Evolutionary conservation across 2,329 filamentous ascomycete genomes (phyloP).

Genomic region (Hypocreales sp.): DNA sequence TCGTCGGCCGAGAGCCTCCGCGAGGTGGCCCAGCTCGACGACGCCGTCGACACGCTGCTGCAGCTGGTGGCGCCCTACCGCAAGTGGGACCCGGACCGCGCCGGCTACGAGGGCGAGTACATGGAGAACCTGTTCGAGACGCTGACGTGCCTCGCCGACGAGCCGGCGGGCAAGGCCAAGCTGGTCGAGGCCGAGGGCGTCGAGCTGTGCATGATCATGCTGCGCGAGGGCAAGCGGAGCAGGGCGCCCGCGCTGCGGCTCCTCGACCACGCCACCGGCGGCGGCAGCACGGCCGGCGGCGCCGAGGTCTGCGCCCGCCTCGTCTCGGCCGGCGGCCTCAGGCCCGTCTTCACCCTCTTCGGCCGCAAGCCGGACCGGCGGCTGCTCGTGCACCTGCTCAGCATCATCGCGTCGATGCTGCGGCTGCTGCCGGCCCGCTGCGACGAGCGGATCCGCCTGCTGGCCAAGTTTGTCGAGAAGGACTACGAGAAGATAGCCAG

Average conservation of each 20-base stretch:
- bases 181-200: slow-evolving; percentile 85
- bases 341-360: slow-evolving; percentile 73
- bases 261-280: slow-evolving; percentile 62
- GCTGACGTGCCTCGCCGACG: slow-evolving; percentile 66
- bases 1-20: slow-evolving; percentile 50
- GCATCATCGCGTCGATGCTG: slow-evolving; percentile 72
- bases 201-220: slow-evolving; percentile 82
- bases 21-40: slow-evolving; percentile 40
- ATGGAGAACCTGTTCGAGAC: slow-evolving; percentile 88
- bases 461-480: slow-evolving; percentile 93
- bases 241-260: slow-evolving; percentile 65
- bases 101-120: slow-evolving; percentile 84
- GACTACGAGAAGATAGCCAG: slow-evolving; percentile 74
- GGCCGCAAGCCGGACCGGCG: slow-evolving; percentile 64
- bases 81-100: slow-evolving; percentile 70
- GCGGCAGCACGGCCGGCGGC: slow-evolving; percentile 23
- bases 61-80: slow-evolving; percentile 77
- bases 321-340: slow-evolving; percentile 72
- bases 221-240: slow-evolving; percentile 75
- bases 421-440: slow-evolving; percentile 66
- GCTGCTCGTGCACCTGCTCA: slow-evolving; percentile 64
- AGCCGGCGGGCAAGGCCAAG: slow-evolving; percentile 56
- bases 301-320: slow-evolving; percentile 55
- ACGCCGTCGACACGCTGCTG: slow-evolving; percentile 66
- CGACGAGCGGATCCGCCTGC: slow-evolving; percentile 60